Evolutionary conservation across 345 rosid genomes (phyloP).

Genomic region (Arabidopsis thaliana): TAIR10.1 NC_003071.7:8382501-8383000

Average conservation of each 20-base stretch:
- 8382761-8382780: background rate
- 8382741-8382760: slow-evolving; percentile 16
- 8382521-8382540: background rate
- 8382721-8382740: background rate
- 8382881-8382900: background rate
- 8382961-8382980: background rate
- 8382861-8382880: background rate
- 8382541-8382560: background rate
- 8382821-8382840: background rate
- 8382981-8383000: background rate
- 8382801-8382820: background rate
- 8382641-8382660: background rate
- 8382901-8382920: background rate
- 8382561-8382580: background rate
- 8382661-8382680: background rate
- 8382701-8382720: background rate
- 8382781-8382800: background rate
- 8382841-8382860: background rate
- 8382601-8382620: background rate
- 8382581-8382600: background rate
- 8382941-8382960: background rate
- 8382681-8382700: background rate
- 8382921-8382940: background rate
- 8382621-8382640: background rate
- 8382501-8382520: slow-evolving; percentile 12